phyloP scores from a whole-genome alignment of 768 basidiomycete genomes.

The Boletus rubescentipes region DNA sequence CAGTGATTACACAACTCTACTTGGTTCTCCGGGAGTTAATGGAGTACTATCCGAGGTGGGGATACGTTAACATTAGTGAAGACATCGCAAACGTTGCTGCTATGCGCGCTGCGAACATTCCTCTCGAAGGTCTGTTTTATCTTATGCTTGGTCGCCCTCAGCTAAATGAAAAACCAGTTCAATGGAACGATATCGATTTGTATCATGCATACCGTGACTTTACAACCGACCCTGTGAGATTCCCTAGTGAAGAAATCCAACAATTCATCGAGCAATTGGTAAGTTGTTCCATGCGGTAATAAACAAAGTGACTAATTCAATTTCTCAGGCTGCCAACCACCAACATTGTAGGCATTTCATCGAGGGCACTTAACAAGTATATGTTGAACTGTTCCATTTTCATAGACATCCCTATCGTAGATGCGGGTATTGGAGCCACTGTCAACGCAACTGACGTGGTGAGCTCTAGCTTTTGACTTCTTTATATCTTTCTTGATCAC shows the following conservation, averaged over 20 bases:
- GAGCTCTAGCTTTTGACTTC: conserved; percentile 23
- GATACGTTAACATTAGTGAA: conserved; percentile 52
- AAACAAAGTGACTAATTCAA: conserved; percentile 1
- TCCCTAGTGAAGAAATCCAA: conserved; percentile 52
- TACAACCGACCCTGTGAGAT: conserved; percentile 64
- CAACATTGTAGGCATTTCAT: conserved; percentile 27
- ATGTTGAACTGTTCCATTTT: neutral
- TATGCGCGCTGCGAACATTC: conserved; percentile 69
- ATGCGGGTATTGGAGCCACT: conserved; percentile 58
- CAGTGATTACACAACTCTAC: too few relatives aligned
- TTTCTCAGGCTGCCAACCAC: conserved; percentile 23
- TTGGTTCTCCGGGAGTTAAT: neutral
- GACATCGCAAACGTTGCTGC: conserved; percentile 51
- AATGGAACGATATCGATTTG: conserved; percentile 80
- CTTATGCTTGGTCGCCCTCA: neutral
- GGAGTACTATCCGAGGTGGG: conserved; percentile 34
- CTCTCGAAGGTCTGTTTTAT: conserved; percentile 60
- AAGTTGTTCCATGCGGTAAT: conserved; percentile 19
- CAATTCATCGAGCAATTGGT: conserved; percentile 59
- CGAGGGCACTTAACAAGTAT: neutral
- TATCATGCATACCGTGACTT: conserved; percentile 71
- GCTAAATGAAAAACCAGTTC: conserved; percentile 39
- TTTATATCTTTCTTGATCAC: neutral
- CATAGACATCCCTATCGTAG: conserved; percentile 68
- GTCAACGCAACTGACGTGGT: conserved; percentile 64